Percentiles rank a stretch among this genome's conserved stretches.
Evolutionary conservation across 2,329 filamentous ascomycete species (phyloP).

Genomic region (Colletotrichum sp.): DNA sequence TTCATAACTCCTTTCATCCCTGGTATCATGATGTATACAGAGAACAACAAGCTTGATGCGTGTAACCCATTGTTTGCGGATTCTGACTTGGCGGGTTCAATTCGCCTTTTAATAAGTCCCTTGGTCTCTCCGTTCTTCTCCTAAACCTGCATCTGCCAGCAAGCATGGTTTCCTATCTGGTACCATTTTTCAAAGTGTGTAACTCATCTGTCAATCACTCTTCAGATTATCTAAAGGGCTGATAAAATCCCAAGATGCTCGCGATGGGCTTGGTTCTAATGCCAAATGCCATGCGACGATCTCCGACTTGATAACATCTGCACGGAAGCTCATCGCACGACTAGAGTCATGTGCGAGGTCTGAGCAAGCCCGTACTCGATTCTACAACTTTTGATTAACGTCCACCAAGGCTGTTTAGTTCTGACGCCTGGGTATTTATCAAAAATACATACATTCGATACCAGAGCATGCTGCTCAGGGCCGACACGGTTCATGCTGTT

Average conservation of each 20-base stretch:
- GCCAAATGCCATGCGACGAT: neutral
- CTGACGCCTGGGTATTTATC: neutral
- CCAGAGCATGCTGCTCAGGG: too few relatives aligned
- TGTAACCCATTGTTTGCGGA: neutral
- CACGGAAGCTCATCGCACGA: neutral
- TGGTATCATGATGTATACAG: neutral
- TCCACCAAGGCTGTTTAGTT: neutral
- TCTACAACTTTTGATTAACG: accelerated
- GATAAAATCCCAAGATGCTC: neutral
- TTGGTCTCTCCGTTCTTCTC: neutral
- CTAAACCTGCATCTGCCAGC: neutral
- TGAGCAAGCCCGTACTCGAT: neutral
- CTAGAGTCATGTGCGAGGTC: neutral
- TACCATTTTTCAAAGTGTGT: neutral
- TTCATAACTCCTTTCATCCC: neutral
- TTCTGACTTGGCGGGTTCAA: neutral
- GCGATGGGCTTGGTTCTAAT: neutral
- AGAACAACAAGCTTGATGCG: neutral
- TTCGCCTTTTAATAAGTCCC: neutral
- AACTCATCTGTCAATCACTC: neutral
- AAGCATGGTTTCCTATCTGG: neutral
- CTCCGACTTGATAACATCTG: neutral
- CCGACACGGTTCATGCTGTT: neutral
- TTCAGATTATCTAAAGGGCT: neutral
- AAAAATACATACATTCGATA: too few relatives aligned